phyloP scores from a whole-genome alignment of 345 rosid species.

The Eucalyptus rudis region DNA sequence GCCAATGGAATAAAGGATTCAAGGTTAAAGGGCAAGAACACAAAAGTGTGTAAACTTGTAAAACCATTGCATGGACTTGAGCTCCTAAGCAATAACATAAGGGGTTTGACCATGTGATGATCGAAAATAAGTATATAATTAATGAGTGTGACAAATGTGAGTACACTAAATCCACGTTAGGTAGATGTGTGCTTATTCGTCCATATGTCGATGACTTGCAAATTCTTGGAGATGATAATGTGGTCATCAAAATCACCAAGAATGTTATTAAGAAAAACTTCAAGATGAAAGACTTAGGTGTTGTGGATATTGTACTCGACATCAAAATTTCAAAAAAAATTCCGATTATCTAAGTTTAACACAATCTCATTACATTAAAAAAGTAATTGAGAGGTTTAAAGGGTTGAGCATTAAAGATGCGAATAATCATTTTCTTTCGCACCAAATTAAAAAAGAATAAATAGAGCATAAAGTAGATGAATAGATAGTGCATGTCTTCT shows the following conservation, averaged over 20 bases:
- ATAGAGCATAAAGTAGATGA: background rate
- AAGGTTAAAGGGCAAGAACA: background rate
- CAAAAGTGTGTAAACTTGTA: background rate
- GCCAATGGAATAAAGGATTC: background rate
- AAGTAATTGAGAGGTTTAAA: too few species aligned
- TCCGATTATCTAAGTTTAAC: too few species aligned
- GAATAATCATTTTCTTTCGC: background rate
- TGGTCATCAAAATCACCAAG: background rate
- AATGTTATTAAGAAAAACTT: background rate
- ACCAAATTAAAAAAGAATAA: too few species aligned
- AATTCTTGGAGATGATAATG: background rate
- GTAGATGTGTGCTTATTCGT: background rate
- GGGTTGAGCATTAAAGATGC: accelerated
- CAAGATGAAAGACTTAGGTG: background rate
- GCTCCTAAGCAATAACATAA: background rate
- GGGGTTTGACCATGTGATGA: background rate
- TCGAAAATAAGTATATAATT: too few species aligned
- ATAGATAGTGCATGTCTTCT: background rate
- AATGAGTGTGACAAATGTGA: background rate
- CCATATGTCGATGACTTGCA: background rate
- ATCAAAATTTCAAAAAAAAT: too few species aligned
- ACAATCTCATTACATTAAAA: background rate
- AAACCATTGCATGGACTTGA: background rate
- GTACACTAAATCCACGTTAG: background rate
- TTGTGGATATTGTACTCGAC: background rate